Evolutionary conservation across 2,329 filamentous ascomycete species (phyloP), one percentile per base, ranked within the genome.

Genomic region (Penicillium sp.): DNA sequence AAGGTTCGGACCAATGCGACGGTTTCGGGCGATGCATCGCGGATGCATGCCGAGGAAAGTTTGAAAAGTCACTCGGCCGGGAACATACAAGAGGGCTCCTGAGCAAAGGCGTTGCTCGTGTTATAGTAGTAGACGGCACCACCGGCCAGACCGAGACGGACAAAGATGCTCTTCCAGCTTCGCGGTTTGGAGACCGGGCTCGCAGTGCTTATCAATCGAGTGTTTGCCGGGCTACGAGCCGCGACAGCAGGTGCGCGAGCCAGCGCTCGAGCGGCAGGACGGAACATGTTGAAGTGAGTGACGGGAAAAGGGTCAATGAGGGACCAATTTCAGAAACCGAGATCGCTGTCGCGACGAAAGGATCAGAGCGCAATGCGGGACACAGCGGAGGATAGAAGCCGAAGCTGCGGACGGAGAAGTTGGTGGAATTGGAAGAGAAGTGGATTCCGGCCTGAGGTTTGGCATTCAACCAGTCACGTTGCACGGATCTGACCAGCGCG

Each of bases 81-180:
- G 29, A 7, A 71, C 85, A 58, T 79, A 95, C 90, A 79, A 59
- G 79, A 71, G 33, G 83, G 80, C 69, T 94, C 85, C 61, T 96
- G 88, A 12, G 90, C 87, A 69, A 97, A 97, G 24, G 89, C 76
- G 46, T 83, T 80, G 63, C 85, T 91, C 6, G 90, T 96, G 75
- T 90, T 95, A 71, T 97, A 98, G 71, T 88, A 96, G 74, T 97
- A 98, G 43, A 97, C 73, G 39, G 85, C 83, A 18, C 79, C 88
- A 50, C 76, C 77, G 0, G 88, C 90, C 47, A 93, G 66, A 56
- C 83, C 88, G 81, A 89, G 85, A 74, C 91, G 80, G 61, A 81
- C 67, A 4, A 77, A 78, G 44, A 83, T 77, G 67, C 83, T 85
- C 78, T 90, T 95, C 87, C 88, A 95, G 66, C 83, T 86, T 67